Evolutionary conservation across 306 rosid species (phyloP), one percentile per base, ranked within the genome.

Genomic region (Clitoria ternatea): DNA sequence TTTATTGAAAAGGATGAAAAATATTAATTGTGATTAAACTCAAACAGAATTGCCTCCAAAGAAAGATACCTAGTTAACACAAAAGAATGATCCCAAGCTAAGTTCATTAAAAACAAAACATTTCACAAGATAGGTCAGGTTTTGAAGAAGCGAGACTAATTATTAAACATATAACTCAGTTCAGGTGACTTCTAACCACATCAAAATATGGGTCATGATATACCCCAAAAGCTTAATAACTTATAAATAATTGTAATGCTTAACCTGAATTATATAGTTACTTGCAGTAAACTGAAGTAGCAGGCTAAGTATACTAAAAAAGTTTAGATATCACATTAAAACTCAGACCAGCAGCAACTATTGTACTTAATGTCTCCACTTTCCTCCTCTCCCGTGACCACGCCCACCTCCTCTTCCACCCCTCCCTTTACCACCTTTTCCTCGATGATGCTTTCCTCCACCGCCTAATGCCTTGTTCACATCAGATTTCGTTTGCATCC

Each of bases 361-460:
- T 24, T 8, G 6, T 14, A 42, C n/a, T 91, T 81, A 91, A 77
- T 80, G 61, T 73, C 90, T 89, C 24, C 82, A 47, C 80, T 39
- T 87, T 42, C 96, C 94, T 11, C 92, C 83, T 62, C 77, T 80
- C 37, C 97, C 89, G 36, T 77, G 82, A 17, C 92, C 96, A 39
- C 77, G 86, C 6, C 83, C 67, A 8, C 77, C 55, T 10, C 92
- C 82, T 35, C 86, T 82, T 20, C 85, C 79, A 33, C 98, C 88
- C 43, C 79, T 70, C 5, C 92, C 90, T 17, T 95, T 81, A 5
- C 91, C 78, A 27, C 95, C 85, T n/a, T 64, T 77, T 49, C 88
- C 89, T 55, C 95, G 83, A 19, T 60, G 80, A 40, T 83, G 81
- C 78, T 68, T 89, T 33, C 89, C 78, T 12, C 77, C 76, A 18